Percentiles rank a stretch among this genome's conserved stretches.
phyloP scores from a whole-genome alignment of 2,329 filamentous ascomycete species.

The Tolypocladium inflatum region DNA sequence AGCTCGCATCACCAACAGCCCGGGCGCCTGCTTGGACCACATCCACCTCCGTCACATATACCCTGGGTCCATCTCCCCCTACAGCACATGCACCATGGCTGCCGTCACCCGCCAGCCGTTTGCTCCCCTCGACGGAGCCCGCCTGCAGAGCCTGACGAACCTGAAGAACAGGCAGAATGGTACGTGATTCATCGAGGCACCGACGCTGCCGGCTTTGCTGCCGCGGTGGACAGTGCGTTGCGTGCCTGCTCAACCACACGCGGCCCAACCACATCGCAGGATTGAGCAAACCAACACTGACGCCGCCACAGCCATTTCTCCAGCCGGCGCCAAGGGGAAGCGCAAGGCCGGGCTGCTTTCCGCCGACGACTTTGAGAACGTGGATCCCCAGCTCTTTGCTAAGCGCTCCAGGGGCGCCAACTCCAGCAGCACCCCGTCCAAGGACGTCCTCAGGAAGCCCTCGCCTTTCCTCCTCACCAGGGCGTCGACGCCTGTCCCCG shows the following conservation, averaged over 20 bases:
- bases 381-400: constrained; percentile 46
- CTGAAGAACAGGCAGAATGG: constrained; percentile 71
- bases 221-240: background rate
- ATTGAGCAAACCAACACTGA: background rate
- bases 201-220: too few species aligned
- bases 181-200: constrained; percentile 26
- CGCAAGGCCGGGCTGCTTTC: constrained; percentile 49
- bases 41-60: background rate
- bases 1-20: background rate
- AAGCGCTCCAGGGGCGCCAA: constrained; percentile 49
- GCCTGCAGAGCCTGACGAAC: constrained; percentile 63
- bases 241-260: background rate
- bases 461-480: constrained; percentile 33
- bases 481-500: constrained; percentile 24
- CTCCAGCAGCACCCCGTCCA: constrained; percentile 24
- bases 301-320: constrained; percentile 29
- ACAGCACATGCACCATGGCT: constrained; percentile 35
- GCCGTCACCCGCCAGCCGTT: constrained; percentile 60
- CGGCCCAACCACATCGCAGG: background rate
- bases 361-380: constrained; percentile 48
- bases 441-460: constrained; percentile 43
- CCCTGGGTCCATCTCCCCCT: too few species aligned
- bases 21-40: background rate
- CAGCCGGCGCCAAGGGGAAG: constrained; percentile 30
- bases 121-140: constrained; percentile 58